Base-by-base conservation (phyloP, 2,329 filamentous ascomycete species). In the Stagonosporopsis tanaceti region DNA sequence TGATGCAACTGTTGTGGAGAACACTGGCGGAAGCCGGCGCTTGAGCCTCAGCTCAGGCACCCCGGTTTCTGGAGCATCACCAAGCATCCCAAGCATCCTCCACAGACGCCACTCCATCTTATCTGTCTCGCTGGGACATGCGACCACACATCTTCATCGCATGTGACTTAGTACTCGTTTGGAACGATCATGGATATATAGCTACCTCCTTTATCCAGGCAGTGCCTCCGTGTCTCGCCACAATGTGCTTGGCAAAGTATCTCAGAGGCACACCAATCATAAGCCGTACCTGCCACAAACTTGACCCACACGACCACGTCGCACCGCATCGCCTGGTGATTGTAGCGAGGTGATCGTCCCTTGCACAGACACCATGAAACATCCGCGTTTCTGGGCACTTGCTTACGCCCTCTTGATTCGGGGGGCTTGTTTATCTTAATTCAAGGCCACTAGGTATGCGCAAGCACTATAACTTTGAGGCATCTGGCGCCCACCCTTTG, bases 371-470 rank as follows among this genome's bases (percentile, higher is more conserved):
- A 47, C 39, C 22, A 34, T 57, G 54, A 53, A 57, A 53, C 54
- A 24, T 30, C 45, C 48, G 50, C 24, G 24, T 20, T n/a, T 46
- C 48, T 53, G 50, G 53, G 59, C 53, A 38, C 30, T 41, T 52
- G 60, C 54, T 48, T 55, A 40, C 52, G 50, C 57, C 59, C 62
- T 57, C 63, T 65, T 55, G 45, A 61, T 61, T 57, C 25, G 46
- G 61, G 40, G 45, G 46, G 28, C 42, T 53, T 67, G 59, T 65
- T 69, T 64, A 64, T 64, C 42, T 58, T 39, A 45, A 56, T 54
- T 56, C 51, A 30, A 27, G 27, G 25, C 46, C 35, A 48, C 30
- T n/a, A 22, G 54, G 35, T 53, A 42, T 38, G 39, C 45, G 38
- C 42, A 52, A 47, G 9, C 32, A 48, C 39, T 53, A 59, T 55